phyloP scores from a whole-genome alignment of 768 basidiomycete species.

The Suillus luteus region DNA sequence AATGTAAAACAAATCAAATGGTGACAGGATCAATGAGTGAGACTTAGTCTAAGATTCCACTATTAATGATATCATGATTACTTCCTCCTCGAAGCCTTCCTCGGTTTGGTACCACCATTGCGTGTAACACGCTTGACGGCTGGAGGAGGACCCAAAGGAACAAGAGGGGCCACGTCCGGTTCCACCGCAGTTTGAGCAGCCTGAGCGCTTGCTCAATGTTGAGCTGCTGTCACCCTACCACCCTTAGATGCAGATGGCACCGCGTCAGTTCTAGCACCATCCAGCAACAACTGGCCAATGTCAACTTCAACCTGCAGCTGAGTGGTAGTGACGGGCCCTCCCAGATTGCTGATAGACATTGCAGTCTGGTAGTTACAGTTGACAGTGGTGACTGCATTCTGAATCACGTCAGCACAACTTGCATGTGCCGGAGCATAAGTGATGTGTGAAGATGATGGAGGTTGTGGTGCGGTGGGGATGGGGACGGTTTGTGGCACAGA shows the following conservation, averaged over 20 bases:
- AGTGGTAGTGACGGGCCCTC: background rate
- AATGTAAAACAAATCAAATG: background rate
- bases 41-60: no score
- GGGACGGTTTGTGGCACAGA: background rate
- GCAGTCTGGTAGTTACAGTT: background rate
- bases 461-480: background rate
- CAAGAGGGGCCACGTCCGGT: background rate
- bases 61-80: no score
- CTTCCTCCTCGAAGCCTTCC: background rate
- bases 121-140: background rate
- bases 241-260: background rate
- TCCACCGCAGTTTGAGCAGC: background rate
- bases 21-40: background rate
- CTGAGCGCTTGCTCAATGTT: background rate
- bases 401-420: background rate
- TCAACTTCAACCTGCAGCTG: background rate
- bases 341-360: background rate
- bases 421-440: background rate
- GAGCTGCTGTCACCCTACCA: background rate
- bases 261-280: background rate
- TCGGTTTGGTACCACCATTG: background rate
- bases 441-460: background rate
- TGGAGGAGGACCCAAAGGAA: conserved; percentile 1
- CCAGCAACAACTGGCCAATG: background rate
- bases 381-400: background rate